phyloP scores from a whole-genome alignment of 2,329 filamentous ascomycete genomes.

The Trichoderma harzianum region DNA sequence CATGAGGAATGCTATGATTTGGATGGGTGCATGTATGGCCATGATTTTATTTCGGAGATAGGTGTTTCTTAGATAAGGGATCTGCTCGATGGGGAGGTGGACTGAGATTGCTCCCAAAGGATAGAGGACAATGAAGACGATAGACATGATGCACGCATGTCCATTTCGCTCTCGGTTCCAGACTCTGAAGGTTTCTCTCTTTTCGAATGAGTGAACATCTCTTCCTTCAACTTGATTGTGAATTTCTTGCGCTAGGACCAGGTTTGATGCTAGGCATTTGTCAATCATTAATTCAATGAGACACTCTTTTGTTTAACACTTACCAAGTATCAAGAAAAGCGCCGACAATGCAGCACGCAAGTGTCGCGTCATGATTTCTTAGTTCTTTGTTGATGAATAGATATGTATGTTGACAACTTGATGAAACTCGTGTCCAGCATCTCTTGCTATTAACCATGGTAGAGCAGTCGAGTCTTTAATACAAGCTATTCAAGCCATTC shows the following conservation, averaged over 20 bases:
- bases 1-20: constrained; percentile 2
- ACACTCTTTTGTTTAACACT: background rate
- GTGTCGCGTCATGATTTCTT: background rate
- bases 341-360: background rate
- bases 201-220: background rate
- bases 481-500: background rate
- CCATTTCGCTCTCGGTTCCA: constrained; percentile 12
- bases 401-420: background rate
- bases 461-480: background rate
- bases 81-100: background rate
- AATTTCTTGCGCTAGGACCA: background rate
- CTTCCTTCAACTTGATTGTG: background rate
- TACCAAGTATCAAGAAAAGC: background rate
- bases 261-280: background rate
- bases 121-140: constrained; percentile 13
- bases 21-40: constrained; percentile 7
- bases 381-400: background rate
- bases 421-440: background rate
- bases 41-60: constrained; percentile 11
- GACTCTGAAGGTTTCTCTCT: background rate
- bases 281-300: background rate
- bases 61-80: background rate
- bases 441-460: background rate
- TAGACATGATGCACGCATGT: constrained; percentile 14
- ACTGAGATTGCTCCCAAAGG: constrained; percentile 5